Evolutionary conservation across 495 filamentous ascomycete genomes (phyloP).

Genomic region (Podospora pseudopauciseta): DNA sequence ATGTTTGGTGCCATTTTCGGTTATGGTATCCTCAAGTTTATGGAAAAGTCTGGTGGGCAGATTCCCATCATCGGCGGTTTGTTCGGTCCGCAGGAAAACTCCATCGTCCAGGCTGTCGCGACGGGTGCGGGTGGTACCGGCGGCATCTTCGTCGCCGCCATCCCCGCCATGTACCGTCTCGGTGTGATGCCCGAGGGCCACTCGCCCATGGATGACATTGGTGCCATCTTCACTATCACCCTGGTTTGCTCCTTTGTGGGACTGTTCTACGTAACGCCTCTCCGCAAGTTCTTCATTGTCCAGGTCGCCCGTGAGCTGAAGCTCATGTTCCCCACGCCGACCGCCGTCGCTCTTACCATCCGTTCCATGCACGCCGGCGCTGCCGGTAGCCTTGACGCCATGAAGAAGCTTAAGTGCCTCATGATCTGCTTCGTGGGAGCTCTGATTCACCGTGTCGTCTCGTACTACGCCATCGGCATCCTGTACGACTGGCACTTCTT

Average conservation of each 20-base stretch:
- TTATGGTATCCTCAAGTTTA: conserved; percentile 59
- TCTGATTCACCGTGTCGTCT: conserved; percentile 53
- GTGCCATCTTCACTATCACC: conserved; percentile 58
- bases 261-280: conserved; percentile 63
- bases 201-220: conserved; percentile 53
- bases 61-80: conserved; percentile 57
- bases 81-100: conserved; percentile 66
- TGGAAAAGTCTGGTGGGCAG: conserved; percentile 41
- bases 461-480: conserved; percentile 59
- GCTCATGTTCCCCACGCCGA: conserved; percentile 61
- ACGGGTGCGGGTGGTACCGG: conserved; percentile 61
- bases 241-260: conserved; percentile 63
- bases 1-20: conserved; percentile 63
- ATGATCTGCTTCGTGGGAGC: conserved; percentile 47
- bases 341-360: conserved; percentile 62
- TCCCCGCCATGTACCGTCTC: conserved; percentile 62
- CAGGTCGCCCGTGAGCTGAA: conserved; percentile 60
- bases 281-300: conserved; percentile 67
- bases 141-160: conserved; percentile 60
- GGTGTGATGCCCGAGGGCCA: conserved; percentile 42
- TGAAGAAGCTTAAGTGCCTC: conserved; percentile 58
- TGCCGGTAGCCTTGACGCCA: conserved; percentile 50
- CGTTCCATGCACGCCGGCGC: conserved; percentile 59
- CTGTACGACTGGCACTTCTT: conserved; percentile 67
- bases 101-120: conserved; percentile 61